Conservation (phyloP, 2,329 filamentous ascomycete species). For the Zymoseptoria tritici region DNA sequence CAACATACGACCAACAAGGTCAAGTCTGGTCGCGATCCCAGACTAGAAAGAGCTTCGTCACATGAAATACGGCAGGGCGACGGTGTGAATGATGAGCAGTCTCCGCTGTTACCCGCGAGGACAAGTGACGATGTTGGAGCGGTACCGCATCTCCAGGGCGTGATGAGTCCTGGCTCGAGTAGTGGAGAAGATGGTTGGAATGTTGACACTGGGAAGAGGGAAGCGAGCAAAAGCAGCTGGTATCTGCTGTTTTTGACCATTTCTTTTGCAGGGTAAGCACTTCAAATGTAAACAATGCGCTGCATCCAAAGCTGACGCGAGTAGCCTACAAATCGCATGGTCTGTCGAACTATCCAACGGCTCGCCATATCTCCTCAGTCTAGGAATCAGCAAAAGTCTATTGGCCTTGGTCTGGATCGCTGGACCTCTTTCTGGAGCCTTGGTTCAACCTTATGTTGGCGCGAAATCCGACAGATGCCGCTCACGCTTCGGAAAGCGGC, state of each 20-base stretch:
- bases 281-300: conserved; percentile 4
- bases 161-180: conserved; percentile 30
- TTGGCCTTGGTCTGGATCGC: conserved; percentile 49
- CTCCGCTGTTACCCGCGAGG: conserved; percentile 22
- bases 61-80: neutral
- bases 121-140: conserved; percentile 16
- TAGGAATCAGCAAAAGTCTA: conserved; percentile 47
- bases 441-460: conserved; percentile 49
- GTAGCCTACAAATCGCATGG: conserved; percentile 83
- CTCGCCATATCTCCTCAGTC: conserved; percentile 53
- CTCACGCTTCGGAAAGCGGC: conserved; percentile 42
- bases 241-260: conserved; percentile 82
- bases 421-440: conserved; percentile 46
- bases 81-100: conserved; percentile 25
- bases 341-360: conserved; percentile 91
- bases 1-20: neutral
- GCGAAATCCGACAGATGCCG: conserved; percentile 42
- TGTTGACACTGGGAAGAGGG: conserved; percentile 34
- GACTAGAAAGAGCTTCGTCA: neutral
- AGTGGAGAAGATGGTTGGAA: conserved; percentile 41
- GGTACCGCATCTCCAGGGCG: conserved; percentile 8
- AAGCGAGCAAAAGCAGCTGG: conserved; percentile 64
- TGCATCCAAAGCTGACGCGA: neutral
- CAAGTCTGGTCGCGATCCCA: neutral
- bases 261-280: conserved; percentile 62